Conservation (phyloP, 208 protist genomes). For the Crithidia expoeki region DNA sequence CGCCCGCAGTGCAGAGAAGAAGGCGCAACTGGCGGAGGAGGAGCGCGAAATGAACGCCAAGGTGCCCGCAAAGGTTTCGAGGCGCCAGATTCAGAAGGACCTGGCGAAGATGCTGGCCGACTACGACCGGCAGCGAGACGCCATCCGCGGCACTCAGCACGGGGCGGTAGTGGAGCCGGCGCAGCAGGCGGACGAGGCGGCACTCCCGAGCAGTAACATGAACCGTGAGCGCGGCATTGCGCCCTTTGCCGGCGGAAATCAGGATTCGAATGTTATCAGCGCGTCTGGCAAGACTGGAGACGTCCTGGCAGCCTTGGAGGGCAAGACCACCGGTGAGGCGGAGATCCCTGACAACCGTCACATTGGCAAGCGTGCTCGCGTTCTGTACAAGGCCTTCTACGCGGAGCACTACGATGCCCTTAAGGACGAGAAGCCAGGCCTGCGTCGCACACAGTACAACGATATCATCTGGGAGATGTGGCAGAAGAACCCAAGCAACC, state of each 20-base stretch:
- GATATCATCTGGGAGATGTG: conserved; percentile 90
- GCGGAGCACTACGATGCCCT: conserved; percentile 64
- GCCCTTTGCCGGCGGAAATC: conserved; percentile 5
- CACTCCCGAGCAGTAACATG: conserved; percentile 50
- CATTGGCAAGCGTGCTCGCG: conserved; percentile 82
- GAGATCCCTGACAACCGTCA: conserved; percentile 70
- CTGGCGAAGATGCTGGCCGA: conserved; percentile 83
- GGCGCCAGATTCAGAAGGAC: conserved; percentile 86
- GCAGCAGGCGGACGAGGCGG: conserved; percentile 14
- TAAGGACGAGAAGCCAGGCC: conserved; percentile 73
- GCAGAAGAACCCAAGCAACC: conserved; percentile 81
- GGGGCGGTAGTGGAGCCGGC: conserved; percentile 31
- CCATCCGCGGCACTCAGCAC: conserved; percentile 37
- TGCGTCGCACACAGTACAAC: conserved; percentile 90
- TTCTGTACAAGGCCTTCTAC: conserved; percentile 86
- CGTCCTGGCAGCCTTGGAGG: conserved; percentile 52
- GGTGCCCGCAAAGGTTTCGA: conserved; percentile 71
- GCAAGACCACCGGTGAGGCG: conserved; percentile 5
- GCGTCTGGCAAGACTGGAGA: conserved; percentile 53
- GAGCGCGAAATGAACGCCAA: conserved; percentile 66
- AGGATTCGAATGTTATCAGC: conserved; percentile 33
- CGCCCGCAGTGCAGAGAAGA: conserved; percentile 64
- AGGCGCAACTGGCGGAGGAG: conserved; percentile 72
- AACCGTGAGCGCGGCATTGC: conserved; percentile 44
- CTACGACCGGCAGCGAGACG: conserved; percentile 75